Evolutionary conservation across 2,329 filamentous ascomycete genomes (phyloP).

Genomic region (Cryoendolithus antarcticus): DNA sequence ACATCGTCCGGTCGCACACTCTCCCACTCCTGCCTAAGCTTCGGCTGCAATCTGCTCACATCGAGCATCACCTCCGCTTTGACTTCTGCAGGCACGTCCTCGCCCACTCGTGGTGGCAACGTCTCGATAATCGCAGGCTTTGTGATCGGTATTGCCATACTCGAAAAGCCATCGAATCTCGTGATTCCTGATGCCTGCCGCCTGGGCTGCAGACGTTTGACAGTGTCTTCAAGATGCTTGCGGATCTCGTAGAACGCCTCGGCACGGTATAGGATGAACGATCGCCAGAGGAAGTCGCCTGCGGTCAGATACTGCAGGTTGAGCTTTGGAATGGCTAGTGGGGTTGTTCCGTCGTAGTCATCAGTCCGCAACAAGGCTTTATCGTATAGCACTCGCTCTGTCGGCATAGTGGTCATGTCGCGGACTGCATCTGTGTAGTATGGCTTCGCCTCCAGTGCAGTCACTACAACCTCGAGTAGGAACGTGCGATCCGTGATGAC

Average conservation of each 20-base stretch:
- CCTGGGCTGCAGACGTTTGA: conserved; percentile 68
- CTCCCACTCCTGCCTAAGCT: conserved; percentile 79
- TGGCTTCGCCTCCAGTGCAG: conserved; percentile 61
- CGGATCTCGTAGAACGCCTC: conserved; percentile 91
- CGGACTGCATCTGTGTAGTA: conserved; percentile 72
- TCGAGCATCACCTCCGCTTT: conserved; percentile 78
- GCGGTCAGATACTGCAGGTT: conserved; percentile 93
- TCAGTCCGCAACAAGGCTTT: conserved; percentile 67
- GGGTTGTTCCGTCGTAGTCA: conserved; percentile 72
- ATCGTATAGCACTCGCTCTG: conserved; percentile 71
- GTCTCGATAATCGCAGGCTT: conserved; percentile 83
- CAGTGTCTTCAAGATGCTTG: conserved; percentile 72
- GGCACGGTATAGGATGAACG: conserved; percentile 74
- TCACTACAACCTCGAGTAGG: conserved; percentile 59
- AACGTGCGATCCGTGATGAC: conserved; percentile 53
- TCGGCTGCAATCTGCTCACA: conserved; percentile 63
- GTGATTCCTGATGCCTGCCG: conserved; percentile 46
- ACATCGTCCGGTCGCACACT: conserved; percentile 74
- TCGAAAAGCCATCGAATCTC: conserved; percentile 71
- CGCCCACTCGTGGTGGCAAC: conserved; percentile 69
- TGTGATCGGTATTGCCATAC: conserved; percentile 78
- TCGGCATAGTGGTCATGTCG: conserved; percentile 66
- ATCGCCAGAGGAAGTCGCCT: conserved; percentile 93
- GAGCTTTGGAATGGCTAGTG: conserved; percentile 82
- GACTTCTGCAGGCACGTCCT: conserved; percentile 69